Evolutionary conservation across 192 early-diverging fungal genomes (phyloP), one percentile per base, ranked within the genome.

Genomic region (Umbelopsis sp.): DNA sequence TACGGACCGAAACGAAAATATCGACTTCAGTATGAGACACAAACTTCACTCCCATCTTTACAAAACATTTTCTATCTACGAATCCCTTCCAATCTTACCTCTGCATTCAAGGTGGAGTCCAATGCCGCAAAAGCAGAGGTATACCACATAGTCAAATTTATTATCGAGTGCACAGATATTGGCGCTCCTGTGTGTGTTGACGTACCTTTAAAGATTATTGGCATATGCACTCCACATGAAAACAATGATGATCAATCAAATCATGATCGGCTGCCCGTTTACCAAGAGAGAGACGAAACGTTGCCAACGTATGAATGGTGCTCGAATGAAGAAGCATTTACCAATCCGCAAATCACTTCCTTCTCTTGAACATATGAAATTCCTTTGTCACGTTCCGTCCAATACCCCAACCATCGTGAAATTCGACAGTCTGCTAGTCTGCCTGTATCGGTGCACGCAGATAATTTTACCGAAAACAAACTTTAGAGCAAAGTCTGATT

Each of bases 21-120:
- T 34, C 56, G 56, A 62, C 56, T 62, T 2, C 56, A 62, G n/a
- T 62, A 62, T 34, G 56, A 62, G n/a, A 62, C 56, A 4, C 29
- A 14, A 6, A 34, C 9, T 7, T 26, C 26, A 3, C 10, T 62
- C 17, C 7, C 26, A 22, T 11, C 26, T 1, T 17, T 34, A 26
- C 25, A 62, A 4, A 26, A 62, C 4, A 62, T 26, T 5, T 20
- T 62, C 2, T 62, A 29, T 5, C 17, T 62, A 2, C 26, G 25
- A 8, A 8, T 62, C 2, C 56, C 56, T 34, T 34, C 26, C 5
- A 12, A 62, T 12, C 26, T 62, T 34, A 32, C 29, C 29, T 34
- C 56, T 17, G 17, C 56, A 0, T 62, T 62, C 29, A 62, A 62
- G n/a, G 17, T 34, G 1, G 56, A 62, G n/a, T 62, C 56, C 12